These are phyloP conservation scores for Penicillium nucicola DNA, from an alignment of 495 filamentous ascomycete species.

Conservation along the genomic window DNA sequence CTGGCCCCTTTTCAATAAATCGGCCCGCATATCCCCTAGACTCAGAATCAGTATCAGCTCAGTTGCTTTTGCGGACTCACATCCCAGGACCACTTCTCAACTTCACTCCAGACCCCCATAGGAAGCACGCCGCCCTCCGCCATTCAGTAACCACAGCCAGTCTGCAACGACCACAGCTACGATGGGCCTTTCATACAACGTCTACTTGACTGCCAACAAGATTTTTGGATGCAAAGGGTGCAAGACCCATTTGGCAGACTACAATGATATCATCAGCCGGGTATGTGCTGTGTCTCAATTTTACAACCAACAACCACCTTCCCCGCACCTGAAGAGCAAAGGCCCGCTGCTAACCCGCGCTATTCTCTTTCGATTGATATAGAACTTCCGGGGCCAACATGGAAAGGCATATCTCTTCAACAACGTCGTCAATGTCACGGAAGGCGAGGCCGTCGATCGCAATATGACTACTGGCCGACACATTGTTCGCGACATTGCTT, in stretches of 20 bases:
- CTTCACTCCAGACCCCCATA: neutral
- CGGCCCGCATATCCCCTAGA: neutral
- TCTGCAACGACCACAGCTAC: constrained; percentile 19
- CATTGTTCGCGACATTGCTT: constrained; percentile 87
- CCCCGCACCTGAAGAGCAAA: no score
- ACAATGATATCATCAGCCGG: constrained; percentile 92
- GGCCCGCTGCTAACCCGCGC: constrained; percentile 9
- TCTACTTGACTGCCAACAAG: constrained; percentile 83
- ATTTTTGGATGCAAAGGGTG: constrained; percentile 96
- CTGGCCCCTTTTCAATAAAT: constrained; percentile 2
- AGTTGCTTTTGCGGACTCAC: constrained; percentile 7
- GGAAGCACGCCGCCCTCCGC: neutral
- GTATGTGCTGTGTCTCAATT: constrained; percentile 45
- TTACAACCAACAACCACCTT: no score
- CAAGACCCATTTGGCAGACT: constrained; percentile 92
- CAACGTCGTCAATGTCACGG: constrained; percentile 82
- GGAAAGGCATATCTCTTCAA: constrained; percentile 98
- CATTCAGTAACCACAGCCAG: constrained; percentile 2
- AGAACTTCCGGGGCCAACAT: constrained; percentile 99
- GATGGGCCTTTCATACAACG: constrained; percentile 96
- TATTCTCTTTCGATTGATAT: constrained; percentile 6
- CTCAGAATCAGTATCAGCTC: neutral
- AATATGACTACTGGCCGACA: constrained; percentile 99
- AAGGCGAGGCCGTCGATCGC: constrained; percentile 79
- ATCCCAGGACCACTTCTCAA: neutral